Base-by-base conservation (phyloP, 140 eudicot species). In the Bidens hawaiensis region DNA sequence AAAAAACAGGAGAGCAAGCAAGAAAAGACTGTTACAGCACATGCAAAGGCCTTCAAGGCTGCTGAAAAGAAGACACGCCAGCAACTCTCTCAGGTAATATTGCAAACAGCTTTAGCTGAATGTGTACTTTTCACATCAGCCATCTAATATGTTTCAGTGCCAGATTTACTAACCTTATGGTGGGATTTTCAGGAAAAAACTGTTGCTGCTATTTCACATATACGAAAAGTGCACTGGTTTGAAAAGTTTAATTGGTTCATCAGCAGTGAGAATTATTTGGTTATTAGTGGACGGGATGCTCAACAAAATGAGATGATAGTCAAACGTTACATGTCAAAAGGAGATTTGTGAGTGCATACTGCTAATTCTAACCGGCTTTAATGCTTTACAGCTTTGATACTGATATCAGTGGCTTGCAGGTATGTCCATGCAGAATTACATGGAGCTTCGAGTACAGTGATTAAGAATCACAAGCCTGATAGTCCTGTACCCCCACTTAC, bases 281-380 rank as follows among this genome's bases (percentile, higher is more conserved):
- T 93, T 64, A 83, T 93, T 56, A 93, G 99, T 67, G 99, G 99
- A 53, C 96, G 96, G 34, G 99, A 93, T 88, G 99, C 96, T 74
- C 99, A 93, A 66, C 99, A 93, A 67, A 93, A 93, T 75, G 99
- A 93, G 85, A 84, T 93, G 99, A 87, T 93, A 61, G 99, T 93
- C 71, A 93, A 93, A 71, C 96, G 99, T 45, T 93, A 93, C 71
- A 88, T 93, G 96, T 85, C 96, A 47, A 93, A 93, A 83, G 89
- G 95, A 70, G 99, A 93, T 56, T 71, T 93, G 99, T 93, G 69
- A 93, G 96, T 93, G 16, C 26, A 70, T 49, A 21, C 54, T 38
- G 49, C 57, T 43, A 18, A 1, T 71, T 58, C 21, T 61, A 45
- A 22, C 77, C 26, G 34, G 17, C 33, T 51, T n/a, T 51, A 51